Base-by-base conservation (phyloP, 1,284 basidiomycete species). In the Boletellus sp. region DNA sequence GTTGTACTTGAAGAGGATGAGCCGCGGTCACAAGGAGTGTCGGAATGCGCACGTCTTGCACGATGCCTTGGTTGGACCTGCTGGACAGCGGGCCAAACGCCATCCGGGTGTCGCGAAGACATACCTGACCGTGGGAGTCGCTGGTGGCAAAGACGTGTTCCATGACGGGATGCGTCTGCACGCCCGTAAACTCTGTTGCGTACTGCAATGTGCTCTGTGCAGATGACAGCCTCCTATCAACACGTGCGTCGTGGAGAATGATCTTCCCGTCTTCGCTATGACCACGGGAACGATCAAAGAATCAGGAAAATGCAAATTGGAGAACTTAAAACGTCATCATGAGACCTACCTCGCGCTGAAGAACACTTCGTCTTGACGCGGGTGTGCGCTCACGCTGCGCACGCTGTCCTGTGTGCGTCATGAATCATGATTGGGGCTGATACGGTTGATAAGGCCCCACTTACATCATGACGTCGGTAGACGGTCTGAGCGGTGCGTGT, bases 51-150 rank as follows among this genome's bases (percentile, higher is more conserved):
- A 82, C 82, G 43, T 55, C 69, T 45, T 74, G 73, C 9, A 84
- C 76, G 2, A 82, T 67, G 1, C 84, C 84, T n/a, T 75, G 59
- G 13, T 70, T 60, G 3, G 72, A 68, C 27, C 77, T 62, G 6
- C 60, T 63, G 19, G 59, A 63, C 16, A 63, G 54, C 25, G 78
- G 71, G 14, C 80, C 81, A 62, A 88, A 89, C 0, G 82, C 77
- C 79, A 86, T 87, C n/a, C 87, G 72, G n/a, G 70, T 67, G 59
- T 90, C 87, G n/a, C 83, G 75, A 45, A 90, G 73, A 52, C 74
- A 79, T 2, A 87, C 77, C 17, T 68, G 63, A 1, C 84, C 84
- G 8, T 59, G 63, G 9, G 61, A 69, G 49, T 87, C 82, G 41
- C 80, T 76, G 4, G 80, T 85, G 2, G 76, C 74, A 50, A 91